Conservation (phyloP, 2,329 filamentous ascomycete species). For the Aureobasidium namibiae region DNA sequence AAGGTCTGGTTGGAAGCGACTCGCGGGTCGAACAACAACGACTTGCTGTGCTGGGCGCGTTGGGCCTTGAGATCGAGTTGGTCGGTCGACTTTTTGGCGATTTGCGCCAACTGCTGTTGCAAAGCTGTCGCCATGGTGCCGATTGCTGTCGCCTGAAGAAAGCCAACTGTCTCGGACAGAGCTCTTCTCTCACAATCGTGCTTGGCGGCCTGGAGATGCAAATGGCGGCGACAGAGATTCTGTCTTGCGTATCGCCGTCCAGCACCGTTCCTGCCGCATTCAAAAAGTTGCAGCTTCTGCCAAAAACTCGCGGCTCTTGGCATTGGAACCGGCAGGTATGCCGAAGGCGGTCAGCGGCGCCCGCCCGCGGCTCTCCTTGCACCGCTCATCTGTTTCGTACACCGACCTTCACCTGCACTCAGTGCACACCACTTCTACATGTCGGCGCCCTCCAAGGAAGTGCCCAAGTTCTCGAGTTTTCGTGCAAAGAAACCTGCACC, state of each 20-base stretch:
- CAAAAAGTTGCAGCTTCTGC: constrained; percentile 12
- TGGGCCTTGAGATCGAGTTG: constrained; percentile 89
- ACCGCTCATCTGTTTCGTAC: too few species aligned
- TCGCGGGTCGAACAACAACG: constrained; percentile 82
- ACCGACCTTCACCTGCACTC: neutral
- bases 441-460: constrained; percentile 18
- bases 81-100: constrained; percentile 82
- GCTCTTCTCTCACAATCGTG: neutral
- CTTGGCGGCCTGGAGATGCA: neutral
- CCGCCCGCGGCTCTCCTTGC: neutral
- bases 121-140: constrained; percentile 70
- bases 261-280: neutral
- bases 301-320: constrained; percentile 11
- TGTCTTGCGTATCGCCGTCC: neutral
- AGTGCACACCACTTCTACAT: constrained; percentile 4
- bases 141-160: neutral
- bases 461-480: constrained; percentile 72
- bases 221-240: neutral
- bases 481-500: neutral
- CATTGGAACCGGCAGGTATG: neutral
- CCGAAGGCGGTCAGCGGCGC: neutral
- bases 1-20: constrained; percentile 83
- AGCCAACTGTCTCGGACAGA: neutral
- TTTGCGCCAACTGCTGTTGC: constrained; percentile 86
- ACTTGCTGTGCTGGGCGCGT: constrained; percentile 85